A percentile compares a stretch with the other conserved stretches of the same genome.
Evolutionary conservation across 2,329 filamentous ascomycete genomes (phyloP).

Genomic region (Penicillium palitans): DNA sequence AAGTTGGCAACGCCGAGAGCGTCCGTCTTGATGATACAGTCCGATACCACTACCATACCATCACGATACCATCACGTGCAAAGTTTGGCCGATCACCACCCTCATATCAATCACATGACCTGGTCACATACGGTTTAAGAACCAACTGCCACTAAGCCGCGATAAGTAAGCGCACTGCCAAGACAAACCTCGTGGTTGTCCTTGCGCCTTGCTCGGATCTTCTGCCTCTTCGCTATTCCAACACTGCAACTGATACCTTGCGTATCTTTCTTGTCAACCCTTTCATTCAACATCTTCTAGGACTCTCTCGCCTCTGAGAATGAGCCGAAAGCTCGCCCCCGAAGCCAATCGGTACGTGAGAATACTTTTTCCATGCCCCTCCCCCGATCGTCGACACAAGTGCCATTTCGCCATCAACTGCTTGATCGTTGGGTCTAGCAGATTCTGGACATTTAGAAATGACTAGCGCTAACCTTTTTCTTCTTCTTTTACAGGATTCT

Average conservation of each 20-base stretch:
- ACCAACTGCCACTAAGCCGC: conserved; percentile 16
- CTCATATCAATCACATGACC: background rate
- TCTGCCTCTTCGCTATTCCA: conserved; percentile 24
- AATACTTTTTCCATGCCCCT: conserved; percentile 32
- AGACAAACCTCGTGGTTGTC: conserved; percentile 30
- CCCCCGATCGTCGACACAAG: conserved; percentile 16
- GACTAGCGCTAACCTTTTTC: conserved; percentile 8
- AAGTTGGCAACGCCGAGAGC: conserved; percentile 9
- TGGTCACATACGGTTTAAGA: conserved; percentile 5
- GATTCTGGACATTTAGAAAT: background rate
- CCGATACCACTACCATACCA: conserved; percentile 3
- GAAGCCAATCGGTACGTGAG: conserved; percentile 91
- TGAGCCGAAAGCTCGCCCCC: conserved; percentile 80
- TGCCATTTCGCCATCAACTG: conserved; percentile 15
- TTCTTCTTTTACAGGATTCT: conserved; percentile 69
- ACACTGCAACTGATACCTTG: conserved; percentile 24
- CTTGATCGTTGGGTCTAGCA: background rate
- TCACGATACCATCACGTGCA: conserved; percentile 4
- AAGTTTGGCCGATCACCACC: background rate
- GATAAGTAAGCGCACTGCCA: conserved; percentile 22
- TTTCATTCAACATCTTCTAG: conserved; percentile 20
- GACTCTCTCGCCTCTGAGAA: conserved; percentile 35
- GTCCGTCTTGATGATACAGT: conserved; percentile 4
- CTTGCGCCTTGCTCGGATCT: conserved; percentile 27
- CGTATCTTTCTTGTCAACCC: conserved; percentile 27